A percentile compares a stretch with the other conserved stretches of the same genome.
Conservation (phyloP, 129 eudicot genomes). For the Lactuca sativa region DNA sequence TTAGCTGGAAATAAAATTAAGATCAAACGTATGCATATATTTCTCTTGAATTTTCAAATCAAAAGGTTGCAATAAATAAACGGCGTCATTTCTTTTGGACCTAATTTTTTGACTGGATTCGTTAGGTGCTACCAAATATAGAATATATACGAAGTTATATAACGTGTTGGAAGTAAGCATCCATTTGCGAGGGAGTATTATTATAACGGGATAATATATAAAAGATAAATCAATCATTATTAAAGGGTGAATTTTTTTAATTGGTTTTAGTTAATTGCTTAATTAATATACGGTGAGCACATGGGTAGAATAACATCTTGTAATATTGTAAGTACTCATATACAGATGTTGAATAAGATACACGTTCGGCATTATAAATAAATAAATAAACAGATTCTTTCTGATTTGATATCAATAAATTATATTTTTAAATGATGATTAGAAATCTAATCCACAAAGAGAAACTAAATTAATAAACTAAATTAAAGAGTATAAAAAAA, state of each 20-base stretch:
- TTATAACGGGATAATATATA: background rate
- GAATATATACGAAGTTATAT: constrained; percentile 19
- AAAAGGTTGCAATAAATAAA: too few relatives aligned
- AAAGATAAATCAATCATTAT: background rate
- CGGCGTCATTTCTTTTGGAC: background rate
- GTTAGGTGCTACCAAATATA: constrained; percentile 2
- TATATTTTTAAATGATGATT: constrained; percentile 3
- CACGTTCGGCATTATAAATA: constrained; percentile 16
- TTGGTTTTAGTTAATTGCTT: constrained; percentile 2
- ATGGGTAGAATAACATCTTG: constrained; percentile 21
- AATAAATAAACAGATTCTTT: constrained; percentile 13
- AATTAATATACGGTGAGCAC: background rate
- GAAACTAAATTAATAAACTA: too few relatives aligned
- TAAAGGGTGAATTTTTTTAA: background rate
- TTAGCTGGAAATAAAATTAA: too few relatives aligned
- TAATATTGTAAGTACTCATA: constrained; percentile 32
- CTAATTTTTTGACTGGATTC: background rate
- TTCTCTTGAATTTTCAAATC: too few relatives aligned
- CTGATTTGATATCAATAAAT: constrained; percentile 20
- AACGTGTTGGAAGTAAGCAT: constrained; percentile 14
- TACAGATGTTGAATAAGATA: constrained; percentile 31
- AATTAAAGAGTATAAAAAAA: too few relatives aligned
- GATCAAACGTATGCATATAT: too few relatives aligned
- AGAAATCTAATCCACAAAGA: background rate
- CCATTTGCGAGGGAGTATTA: constrained; percentile 13